Evolutionary conservation across 2,329 filamentous ascomycete genomes (phyloP).

Genomic region (Aspergillus phoenicis): DNA sequence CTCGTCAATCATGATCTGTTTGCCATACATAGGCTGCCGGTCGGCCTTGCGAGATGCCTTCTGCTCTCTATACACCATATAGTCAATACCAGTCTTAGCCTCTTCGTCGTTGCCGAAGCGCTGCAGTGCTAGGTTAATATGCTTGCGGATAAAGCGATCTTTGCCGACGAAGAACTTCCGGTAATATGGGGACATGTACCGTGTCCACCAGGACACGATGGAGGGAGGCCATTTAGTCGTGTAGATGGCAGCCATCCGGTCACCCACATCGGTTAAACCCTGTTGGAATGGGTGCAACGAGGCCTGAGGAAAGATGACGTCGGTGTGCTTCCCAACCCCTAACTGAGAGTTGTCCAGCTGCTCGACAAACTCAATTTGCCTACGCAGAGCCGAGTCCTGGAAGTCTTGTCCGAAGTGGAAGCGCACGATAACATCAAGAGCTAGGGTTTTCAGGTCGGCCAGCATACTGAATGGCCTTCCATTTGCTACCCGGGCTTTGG

Average conservation of each 20-base stretch:
- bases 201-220: background rate
- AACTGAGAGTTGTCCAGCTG: background rate
- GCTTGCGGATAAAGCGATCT: conserved; percentile 28
- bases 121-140: background rate
- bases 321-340: background rate
- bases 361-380: background rate
- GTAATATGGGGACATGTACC: background rate
- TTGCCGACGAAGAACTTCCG: conserved; percentile 16
- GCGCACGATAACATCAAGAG: conserved; percentile 39
- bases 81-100: background rate
- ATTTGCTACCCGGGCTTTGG: conserved; percentile 31
- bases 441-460: conserved; percentile 39
- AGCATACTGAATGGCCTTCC: conserved; percentile 36
- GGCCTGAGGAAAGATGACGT: background rate
- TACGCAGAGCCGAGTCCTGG: background rate
- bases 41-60: background rate
- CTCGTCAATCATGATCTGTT: conserved; percentile 15
- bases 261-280: background rate
- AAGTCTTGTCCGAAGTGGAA: background rate
- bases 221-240: background rate
- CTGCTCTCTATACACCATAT: background rate
- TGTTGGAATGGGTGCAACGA: background rate
- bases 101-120: background rate
- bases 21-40: background rate
- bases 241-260: background rate